A percentile compares a stretch with the other conserved stretches of the same genome.
Evolutionary conservation across 768 basidiomycete genomes (phyloP).

Genomic region (Lactifluus echinatus): DNA sequence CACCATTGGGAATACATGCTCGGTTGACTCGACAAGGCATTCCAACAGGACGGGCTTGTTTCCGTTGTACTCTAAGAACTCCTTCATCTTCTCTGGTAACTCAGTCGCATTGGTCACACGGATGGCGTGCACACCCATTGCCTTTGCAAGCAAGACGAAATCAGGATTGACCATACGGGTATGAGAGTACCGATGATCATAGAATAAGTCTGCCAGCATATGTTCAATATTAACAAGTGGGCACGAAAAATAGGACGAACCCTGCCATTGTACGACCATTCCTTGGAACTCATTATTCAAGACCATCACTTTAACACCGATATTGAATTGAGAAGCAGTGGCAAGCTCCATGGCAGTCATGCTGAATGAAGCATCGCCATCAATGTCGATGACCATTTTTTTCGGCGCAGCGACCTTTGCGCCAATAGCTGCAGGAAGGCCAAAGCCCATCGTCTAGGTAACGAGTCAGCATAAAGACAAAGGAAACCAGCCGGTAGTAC

Average conservation of each 20-base stretch:
- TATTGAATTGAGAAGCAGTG: conserved; percentile 83
- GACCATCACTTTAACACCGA: conserved; percentile 91
- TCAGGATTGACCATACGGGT: conserved; percentile 94
- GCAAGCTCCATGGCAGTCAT: conserved; percentile 99
- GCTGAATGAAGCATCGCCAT: conserved; percentile 96
- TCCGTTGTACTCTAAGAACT: conserved; percentile 92
- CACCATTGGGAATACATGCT: conserved; percentile 91
- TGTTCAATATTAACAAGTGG: neutral
- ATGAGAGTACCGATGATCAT: conserved; percentile 93
- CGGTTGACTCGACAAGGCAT: conserved; percentile 73
- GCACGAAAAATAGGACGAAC: conserved; percentile 32
- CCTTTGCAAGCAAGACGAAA: conserved; percentile 79
- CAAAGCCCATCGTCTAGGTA: conserved; percentile 92
- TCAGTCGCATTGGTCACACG: conserved; percentile 63
- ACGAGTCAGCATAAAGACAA: neutral
- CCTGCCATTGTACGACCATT: conserved; percentile 99
- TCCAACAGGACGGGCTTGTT: conserved; percentile 85
- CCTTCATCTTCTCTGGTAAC: conserved; percentile 93
- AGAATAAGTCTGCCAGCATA: conserved; percentile 69
- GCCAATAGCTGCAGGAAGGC: conserved; percentile 88
- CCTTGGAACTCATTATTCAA: conserved; percentile 98
- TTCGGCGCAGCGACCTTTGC: conserved; percentile 94
- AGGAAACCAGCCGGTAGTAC: conserved; percentile 26
- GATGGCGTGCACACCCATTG: conserved; percentile 92
- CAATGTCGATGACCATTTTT: conserved; percentile 92